A percentile compares a stretch with the other conserved stretches of the same genome.
These are phyloP conservation scores for Comarum palustre DNA, from an alignment of 306 rosid species.

Conservation along the genomic window DNA sequence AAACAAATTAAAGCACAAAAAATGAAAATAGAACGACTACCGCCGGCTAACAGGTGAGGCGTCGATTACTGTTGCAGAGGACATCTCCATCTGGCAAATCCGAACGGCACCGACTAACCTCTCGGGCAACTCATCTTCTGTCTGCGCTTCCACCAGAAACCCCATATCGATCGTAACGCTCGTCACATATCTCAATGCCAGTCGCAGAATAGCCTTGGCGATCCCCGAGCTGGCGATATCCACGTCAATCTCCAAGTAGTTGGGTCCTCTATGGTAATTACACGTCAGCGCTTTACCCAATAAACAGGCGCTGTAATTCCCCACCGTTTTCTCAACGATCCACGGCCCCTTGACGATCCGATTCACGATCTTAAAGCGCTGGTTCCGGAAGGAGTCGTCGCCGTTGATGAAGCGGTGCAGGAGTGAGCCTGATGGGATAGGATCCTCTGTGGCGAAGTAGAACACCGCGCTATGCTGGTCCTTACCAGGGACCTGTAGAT, in stretches of 20 bases:
- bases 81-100: constrained; percentile 88
- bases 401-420: constrained; percentile 68
- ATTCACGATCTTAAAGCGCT: constrained; percentile 85
- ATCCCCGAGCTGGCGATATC: constrained; percentile 85
- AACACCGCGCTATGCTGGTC: constrained; percentile 87
- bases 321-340: constrained; percentile 83
- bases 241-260: constrained; percentile 81
- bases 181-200: constrained; percentile 78
- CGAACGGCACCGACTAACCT: constrained; percentile 71
- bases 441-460: constrained; percentile 71
- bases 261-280: constrained; percentile 65
- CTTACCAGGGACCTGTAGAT: constrained; percentile 83
- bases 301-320: constrained; percentile 77
- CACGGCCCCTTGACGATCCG: constrained; percentile 95
- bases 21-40: background rate
- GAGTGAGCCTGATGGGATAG: constrained; percentile 61
- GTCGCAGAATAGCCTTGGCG: constrained; percentile 73
- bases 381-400: constrained; percentile 68
- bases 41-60: constrained; percentile 19
- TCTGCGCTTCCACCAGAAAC: constrained; percentile 77
- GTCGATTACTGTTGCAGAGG: constrained; percentile 55
- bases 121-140: constrained; percentile 88
- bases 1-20: background rate
- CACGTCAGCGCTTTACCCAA: constrained; percentile 86
- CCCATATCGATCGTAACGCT: constrained; percentile 87